Percentiles rank a stretch among this genome's conserved stretches.
phyloP scores from a whole-genome alignment of 1,284 basidiomycete species.

The Ustilago sp. region DNA sequence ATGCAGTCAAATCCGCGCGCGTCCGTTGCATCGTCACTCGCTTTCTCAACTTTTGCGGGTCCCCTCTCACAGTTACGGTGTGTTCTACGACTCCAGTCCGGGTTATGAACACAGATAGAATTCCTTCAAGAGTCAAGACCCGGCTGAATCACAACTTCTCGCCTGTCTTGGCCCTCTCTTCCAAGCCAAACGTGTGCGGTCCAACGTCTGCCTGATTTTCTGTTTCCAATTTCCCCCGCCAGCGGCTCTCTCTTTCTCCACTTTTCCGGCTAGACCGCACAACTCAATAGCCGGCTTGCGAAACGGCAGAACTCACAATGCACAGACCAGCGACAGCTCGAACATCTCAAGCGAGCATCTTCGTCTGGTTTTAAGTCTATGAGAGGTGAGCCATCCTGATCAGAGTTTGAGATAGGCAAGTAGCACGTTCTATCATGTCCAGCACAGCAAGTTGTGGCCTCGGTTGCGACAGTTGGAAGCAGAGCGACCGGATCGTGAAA shows the following conservation, averaged over 20 bases:
- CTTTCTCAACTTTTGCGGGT: not conserved
- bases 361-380: too few species aligned
- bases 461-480: not conserved
- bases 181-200: not conserved
- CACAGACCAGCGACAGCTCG: not conserved
- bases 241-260: constrained; percentile 3
- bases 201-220: not conserved
- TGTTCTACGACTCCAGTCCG: not conserved
- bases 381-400: not conserved
- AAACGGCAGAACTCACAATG: not conserved
- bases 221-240: not conserved
- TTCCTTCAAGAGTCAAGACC: not conserved
- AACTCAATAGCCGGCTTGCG: constrained; percentile 6
- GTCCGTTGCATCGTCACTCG: constrained; percentile 11
- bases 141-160: constrained; percentile 15
- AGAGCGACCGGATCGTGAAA: constrained; percentile 5
- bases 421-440: not conserved
- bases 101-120: not conserved
- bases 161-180: constrained; percentile 1
- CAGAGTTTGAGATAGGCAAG: not conserved
- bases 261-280: constrained; percentile 14
- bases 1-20: constrained; percentile 31
- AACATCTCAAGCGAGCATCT: not conserved
- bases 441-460: not conserved
- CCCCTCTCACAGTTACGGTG: not conserved